Evolutionary conservation across 2,329 filamentous ascomycete genomes (phyloP).

Genomic region (Biscogniauxia sp.): DNA sequence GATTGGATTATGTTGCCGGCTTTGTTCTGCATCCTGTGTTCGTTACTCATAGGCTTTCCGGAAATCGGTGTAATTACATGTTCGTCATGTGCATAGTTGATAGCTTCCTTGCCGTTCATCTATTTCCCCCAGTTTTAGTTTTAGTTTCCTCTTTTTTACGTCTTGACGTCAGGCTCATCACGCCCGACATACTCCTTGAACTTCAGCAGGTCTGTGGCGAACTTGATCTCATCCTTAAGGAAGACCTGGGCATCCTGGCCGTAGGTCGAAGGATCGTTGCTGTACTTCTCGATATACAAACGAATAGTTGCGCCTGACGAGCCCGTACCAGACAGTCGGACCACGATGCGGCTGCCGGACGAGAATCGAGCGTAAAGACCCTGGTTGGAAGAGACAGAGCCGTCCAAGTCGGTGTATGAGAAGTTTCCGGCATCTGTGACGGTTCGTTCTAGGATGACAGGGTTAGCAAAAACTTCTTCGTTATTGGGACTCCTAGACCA

Average conservation of each 20-base stretch:
- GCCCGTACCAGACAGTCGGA: constrained; percentile 91
- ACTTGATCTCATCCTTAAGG: constrained; percentile 82
- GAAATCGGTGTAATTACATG: background rate
- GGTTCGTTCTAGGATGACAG: constrained; percentile 58
- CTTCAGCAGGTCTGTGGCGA: constrained; percentile 82
- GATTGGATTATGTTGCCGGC: background rate
- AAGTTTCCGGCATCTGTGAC: constrained; percentile 93
- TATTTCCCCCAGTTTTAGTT: background rate
- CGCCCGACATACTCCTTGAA: constrained; percentile 92
- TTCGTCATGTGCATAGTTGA: background rate
- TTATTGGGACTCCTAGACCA: constrained; percentile 15
- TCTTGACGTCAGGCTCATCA: constrained; percentile 95
- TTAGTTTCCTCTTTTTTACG: constrained; percentile 48
- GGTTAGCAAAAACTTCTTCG: background rate
- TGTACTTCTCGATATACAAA: constrained; percentile 96
- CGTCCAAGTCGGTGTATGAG: constrained; percentile 97
- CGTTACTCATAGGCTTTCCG: background rate
- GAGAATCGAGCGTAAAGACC: constrained; percentile 93
- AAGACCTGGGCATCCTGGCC: constrained; percentile 86
- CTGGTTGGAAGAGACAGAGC: constrained; percentile 92
- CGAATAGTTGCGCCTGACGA: constrained; percentile 95
- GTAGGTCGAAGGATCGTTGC: constrained; percentile 75
- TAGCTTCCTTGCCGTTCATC: background rate
- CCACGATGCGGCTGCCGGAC: constrained; percentile 90
- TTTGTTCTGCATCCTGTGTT: background rate